Evolutionary conservation across 1,284 basidiomycete genomes (phyloP).

Genomic region (Pyrrhoderma lamaoense): DNA sequence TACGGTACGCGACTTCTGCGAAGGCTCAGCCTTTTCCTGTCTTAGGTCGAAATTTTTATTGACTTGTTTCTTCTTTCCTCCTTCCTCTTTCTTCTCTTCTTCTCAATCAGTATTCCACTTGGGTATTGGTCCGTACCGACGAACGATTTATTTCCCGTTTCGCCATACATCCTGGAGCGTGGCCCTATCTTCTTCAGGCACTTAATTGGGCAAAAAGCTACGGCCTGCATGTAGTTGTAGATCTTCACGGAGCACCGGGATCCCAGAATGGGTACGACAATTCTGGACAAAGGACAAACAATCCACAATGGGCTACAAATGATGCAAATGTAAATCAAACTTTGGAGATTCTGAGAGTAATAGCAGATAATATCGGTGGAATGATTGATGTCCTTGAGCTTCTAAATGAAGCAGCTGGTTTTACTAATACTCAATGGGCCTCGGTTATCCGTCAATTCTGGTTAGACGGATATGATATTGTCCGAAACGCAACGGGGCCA

Average conservation of each 20-base stretch:
- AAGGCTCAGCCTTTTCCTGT: neutral
- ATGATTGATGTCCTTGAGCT: conserved; percentile 56
- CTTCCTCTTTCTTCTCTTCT: too few relatives aligned
- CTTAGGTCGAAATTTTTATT: neutral
- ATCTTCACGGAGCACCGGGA: conserved; percentile 65
- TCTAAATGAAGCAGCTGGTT: conserved; percentile 59
- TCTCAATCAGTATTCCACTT: conserved; percentile 49
- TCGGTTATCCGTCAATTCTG: conserved; percentile 43
- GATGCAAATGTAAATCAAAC: conserved; percentile 55
- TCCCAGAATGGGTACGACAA: conserved; percentile 80
- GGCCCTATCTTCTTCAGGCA: conserved; percentile 59
- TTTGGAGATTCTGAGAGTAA: conserved; percentile 51
- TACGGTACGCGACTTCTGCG: conserved; percentile 39
- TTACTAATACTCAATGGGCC: conserved; percentile 35
- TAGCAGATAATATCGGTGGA: conserved; percentile 48
- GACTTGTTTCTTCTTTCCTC: neutral
- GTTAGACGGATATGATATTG: conserved; percentile 47
- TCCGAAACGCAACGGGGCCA: conserved; percentile 40
- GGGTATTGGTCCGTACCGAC: conserved; percentile 74
- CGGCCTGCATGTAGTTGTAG: conserved; percentile 56
- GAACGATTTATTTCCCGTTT: conserved; percentile 39
- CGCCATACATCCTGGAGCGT: conserved; percentile 60
- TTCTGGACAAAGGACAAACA: conserved; percentile 64
- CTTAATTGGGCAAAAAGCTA: conserved; percentile 59
- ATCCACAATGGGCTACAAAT: conserved; percentile 57